phyloP scores from a whole-genome alignment of 1,284 basidiomycete genomes.

The Malassezia japonica region DNA sequence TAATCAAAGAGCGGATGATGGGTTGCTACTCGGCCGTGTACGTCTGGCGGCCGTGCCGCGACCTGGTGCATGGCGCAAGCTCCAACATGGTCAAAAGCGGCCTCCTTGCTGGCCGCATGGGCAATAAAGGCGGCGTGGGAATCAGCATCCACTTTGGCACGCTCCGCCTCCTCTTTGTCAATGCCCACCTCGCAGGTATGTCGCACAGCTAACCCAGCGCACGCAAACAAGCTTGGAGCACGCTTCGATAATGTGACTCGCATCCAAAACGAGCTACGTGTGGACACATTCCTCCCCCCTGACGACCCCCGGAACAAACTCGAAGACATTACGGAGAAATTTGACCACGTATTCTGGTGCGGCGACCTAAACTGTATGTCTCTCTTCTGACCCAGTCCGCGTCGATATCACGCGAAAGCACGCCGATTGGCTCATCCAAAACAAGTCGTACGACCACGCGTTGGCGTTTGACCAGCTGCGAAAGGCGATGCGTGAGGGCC shows the following conservation, averaged over 20 bases:
- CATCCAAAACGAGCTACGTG: slow-evolving; percentile 53
- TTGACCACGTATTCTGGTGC: slow-evolving; percentile 66
- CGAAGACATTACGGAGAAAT: slow-evolving; percentile 66
- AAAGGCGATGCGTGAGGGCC: slow-evolving; percentile 58
- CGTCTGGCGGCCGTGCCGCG: slow-evolving; percentile 36
- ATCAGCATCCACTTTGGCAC: slow-evolving; percentile 67
- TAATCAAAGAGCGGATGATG: slow-evolving; percentile 77
- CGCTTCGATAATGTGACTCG: slow-evolving; percentile 49
- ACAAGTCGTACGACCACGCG: slow-evolving; percentile 51
- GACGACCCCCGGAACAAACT: slow-evolving; percentile 53
- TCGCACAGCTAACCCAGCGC: slow-evolving; percentile 15
- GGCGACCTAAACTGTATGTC: slow-evolving; percentile 16
- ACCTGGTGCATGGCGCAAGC: slow-evolving; percentile 48
- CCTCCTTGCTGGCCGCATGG: slow-evolving; percentile 72
- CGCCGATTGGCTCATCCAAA: slow-evolving; percentile 54
- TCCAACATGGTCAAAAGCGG: slow-evolving; percentile 66
- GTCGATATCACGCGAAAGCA: slow-evolving; percentile 53
- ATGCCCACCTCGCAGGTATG: slow-evolving; percentile 66
- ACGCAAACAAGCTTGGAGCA: slow-evolving; percentile 39
- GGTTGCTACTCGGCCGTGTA: slow-evolving; percentile 60
- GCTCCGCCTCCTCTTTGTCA: slow-evolving; percentile 69
- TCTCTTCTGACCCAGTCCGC: slow-evolving; percentile 22
- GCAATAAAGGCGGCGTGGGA: slow-evolving; percentile 67
- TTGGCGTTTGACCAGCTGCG: slow-evolving; percentile 66
- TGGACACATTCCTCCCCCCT: slow-evolving; percentile 55